Evolutionary conservation across 306 rosid genomes (phyloP), one percentile per base, ranked within the genome.

Genomic region (Sicyos edulis): DNA sequence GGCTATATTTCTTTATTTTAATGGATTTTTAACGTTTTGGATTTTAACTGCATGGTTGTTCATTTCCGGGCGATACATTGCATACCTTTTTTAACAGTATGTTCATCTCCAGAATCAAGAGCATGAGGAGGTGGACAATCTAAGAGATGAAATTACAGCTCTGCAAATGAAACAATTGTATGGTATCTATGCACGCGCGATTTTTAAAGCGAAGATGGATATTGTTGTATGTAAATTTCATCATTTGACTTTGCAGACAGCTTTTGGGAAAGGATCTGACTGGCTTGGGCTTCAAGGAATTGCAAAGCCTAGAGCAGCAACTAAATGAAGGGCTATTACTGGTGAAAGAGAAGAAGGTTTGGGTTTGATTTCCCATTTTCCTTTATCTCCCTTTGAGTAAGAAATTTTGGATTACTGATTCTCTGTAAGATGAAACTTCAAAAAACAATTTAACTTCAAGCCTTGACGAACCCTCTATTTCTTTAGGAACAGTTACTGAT

Each of bases 151-250:
- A 86, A 63, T 91, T 70, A 82, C 80, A 61, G 87, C 82, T 86
- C 95, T 91, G 71, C 91, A 95, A 86, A 71, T 57, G 77, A 91
- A 89, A 71, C 92, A 91, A 57, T 58, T 85, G 99, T 95, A 85
- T 20, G 89, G 68, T 26, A 53, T 55, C 47, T 64, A 47, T 74
- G 37, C 37, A 29, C 42, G 0, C 8, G 0, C 22, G 10, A 54
- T 20, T 64, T 44, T 55, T 67, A 16, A 49, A 34, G 20, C 37
- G 0, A 72, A 54, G 54, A 19, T 55, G 53, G 14, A 21, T 73
- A 14, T 26, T 42, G 21, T 26, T 55, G 11, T 72, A 17, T 17
- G 17, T 96, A 85, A 76, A 78, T 91, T 86, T 76, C 92, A 88
- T 54, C 76, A 84, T 70, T 45, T 49, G 73, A 32, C 76, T 58